Evolutionary conservation across 805 yeast species (phyloP).

Genomic region (Saccharomycopsis sp.): DNA sequence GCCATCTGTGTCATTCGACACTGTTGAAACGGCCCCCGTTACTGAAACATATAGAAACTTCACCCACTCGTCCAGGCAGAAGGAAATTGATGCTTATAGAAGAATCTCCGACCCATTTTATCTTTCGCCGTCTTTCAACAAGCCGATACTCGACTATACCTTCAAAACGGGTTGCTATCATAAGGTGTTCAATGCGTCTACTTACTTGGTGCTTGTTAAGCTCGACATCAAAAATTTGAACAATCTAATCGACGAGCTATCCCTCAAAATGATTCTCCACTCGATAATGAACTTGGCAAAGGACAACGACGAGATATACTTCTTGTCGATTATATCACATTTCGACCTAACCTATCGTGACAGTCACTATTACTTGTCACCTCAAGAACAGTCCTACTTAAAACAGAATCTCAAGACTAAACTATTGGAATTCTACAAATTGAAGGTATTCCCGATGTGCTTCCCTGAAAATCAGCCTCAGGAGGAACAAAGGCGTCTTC

Average conservation of each 20-base stretch:
- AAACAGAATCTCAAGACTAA: background rate
- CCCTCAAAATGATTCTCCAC: constrained; percentile 8
- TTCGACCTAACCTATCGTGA: constrained; percentile 13
- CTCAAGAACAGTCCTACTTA: background rate
- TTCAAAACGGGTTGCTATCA: constrained; percentile 9
- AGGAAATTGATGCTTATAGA: constrained; percentile 16
- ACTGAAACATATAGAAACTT: constrained; percentile 16
- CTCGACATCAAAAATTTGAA: background rate
- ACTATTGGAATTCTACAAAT: background rate
- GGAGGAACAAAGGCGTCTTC: constrained; percentile 1
- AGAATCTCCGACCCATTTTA: constrained; percentile 19
- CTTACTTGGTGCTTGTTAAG: constrained; percentile 6
- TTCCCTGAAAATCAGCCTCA: background rate
- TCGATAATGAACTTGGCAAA: constrained; percentile 11
- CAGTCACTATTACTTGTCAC: constrained; percentile 10
- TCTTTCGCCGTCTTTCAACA: constrained; percentile 19
- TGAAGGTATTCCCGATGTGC: background rate
- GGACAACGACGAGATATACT: constrained; percentile 13
- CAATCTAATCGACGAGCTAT: constrained; percentile 9
- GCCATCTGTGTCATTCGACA: constrained; percentile 18
- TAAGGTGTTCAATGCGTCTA: constrained; percentile 6
- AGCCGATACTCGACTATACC: constrained; percentile 17
- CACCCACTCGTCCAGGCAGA: constrained; percentile 11
- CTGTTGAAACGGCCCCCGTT: constrained; percentile 14
- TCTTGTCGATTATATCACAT: constrained; percentile 9